These are phyloP conservation scores for Suillus spraguei DNA, from an alignment of 768 basidiomycete genomes.

Conservation along the genomic window DNA sequence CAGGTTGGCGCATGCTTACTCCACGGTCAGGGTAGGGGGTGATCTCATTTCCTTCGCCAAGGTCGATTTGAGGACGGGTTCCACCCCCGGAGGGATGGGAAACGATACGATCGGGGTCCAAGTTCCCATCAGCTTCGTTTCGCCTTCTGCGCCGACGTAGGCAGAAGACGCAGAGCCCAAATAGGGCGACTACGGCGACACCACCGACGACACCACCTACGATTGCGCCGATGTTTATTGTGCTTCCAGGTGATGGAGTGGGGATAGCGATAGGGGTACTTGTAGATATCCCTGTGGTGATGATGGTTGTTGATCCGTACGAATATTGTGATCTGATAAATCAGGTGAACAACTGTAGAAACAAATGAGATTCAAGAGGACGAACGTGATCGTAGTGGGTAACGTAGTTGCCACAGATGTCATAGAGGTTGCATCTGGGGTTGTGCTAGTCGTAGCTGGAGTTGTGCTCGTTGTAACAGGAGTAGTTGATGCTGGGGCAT, in stretches of 20 bases:
- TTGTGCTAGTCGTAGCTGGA: neutral
- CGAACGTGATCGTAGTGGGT: slow-evolving; percentile 24
- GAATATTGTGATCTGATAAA: slow-evolving; percentile 23
- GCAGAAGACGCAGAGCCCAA: slow-evolving; percentile 34
- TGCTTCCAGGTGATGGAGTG: neutral
- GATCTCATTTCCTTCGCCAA: slow-evolving; percentile 31
- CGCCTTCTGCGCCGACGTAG: slow-evolving; percentile 25
- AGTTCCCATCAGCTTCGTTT: slow-evolving; percentile 51
- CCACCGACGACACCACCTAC: slow-evolving; percentile 56
- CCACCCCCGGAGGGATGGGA: slow-evolving; percentile 27
- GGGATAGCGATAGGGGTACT: slow-evolving; percentile 15
- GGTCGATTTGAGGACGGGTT: slow-evolving; percentile 29
- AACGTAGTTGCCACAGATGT: neutral
- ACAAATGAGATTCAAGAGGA: neutral
- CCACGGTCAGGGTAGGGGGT: slow-evolving; percentile 22
- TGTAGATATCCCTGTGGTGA: slow-evolving; percentile 24
- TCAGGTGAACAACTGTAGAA: neutral
- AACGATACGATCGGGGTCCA: slow-evolving; percentile 47
- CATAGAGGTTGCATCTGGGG: slow-evolving; percentile 8
- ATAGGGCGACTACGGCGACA: slow-evolving; percentile 29
- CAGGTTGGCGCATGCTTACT: slow-evolving; percentile 27
- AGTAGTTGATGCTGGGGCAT: neutral
- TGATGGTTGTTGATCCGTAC: slow-evolving; percentile 20
- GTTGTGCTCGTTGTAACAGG: neutral
- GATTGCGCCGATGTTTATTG: slow-evolving; percentile 39